Base-by-base conservation (phyloP, 208 protist genomes). In the Leishmania lainsoni region DNA sequence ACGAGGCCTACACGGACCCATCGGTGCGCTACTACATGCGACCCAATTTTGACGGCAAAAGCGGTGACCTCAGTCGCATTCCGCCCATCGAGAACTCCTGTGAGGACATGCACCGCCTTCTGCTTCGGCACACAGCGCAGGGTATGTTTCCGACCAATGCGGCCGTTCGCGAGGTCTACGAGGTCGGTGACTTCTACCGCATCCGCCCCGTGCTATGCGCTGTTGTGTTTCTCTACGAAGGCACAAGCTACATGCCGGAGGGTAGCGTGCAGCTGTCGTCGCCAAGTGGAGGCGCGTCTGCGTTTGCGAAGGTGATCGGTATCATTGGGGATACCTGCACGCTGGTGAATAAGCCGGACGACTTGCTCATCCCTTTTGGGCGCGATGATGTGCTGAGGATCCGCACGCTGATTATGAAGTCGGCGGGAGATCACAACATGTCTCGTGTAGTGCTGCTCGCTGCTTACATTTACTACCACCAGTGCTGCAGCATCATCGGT, bases 401-500 rank as follows among this genome's bases (percentile, higher is more conserved):
- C 58, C 85, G 74, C n/a, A 91, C 92, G 68, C 87, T 93, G 76
- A 87, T 95, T 63, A 89, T 86, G 29, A 93, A 92, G 84, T 92
- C 90, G 22, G 92, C 90, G 0, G 92, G 92, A 26, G 92, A 95
- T 73, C 92, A 93, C 83, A 93, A 95, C 81, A 90, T 92, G 88
- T 83, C 84, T 14, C 88, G 85, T 71, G 90, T 91, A 39, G 82
- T 90, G 75, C 78, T 93, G 54, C 84, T 91, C 42, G 88, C 92
- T 0, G 78, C 89, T 9, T 92, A 91, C 80, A 78, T 88, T 9
- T 93, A 92, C 75, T 71, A 87, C 49, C 63, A 89, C 16, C 92
- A 95, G 63, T 92, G 86, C 71, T 52, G 49, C 49, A 63, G 84
- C 16, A 39, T 88, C 10, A 89, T 88, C 56, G 85, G 84, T 5